Conservation (phyloP, 2,329 filamentous ascomycete genomes). For the Ceratocystis albifundus region DNA sequence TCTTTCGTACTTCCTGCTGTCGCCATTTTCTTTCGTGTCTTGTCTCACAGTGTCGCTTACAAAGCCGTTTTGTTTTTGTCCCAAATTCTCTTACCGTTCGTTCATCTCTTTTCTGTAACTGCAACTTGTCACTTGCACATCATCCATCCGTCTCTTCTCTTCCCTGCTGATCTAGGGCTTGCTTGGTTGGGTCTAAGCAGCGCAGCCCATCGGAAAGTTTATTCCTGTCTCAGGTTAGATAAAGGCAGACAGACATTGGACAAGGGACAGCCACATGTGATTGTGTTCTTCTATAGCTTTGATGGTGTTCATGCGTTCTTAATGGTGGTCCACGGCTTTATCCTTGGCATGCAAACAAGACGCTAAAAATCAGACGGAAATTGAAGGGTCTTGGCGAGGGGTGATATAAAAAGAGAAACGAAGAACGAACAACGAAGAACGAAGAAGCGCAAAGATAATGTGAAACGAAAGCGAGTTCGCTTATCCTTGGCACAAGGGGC, state of each 20-base stretch:
- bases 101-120: neutral
- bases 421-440: neutral
- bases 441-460: neutral
- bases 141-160: neutral
- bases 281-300: neutral
- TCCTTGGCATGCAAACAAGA: neutral
- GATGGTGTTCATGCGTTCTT: neutral
- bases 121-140: neutral
- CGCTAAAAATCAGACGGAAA: conserved; percentile 4
- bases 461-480: neutral
- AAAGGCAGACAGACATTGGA: neutral
- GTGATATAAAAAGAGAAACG: neutral
- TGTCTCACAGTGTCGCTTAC: too few species aligned
- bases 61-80: too few species aligned
- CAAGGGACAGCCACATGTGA: too few species aligned
- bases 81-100: too few species aligned
- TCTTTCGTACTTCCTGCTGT: too few species aligned
- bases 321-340: neutral
- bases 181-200: neutral
- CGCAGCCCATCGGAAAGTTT: neutral
- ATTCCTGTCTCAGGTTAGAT: conserved; percentile 1
- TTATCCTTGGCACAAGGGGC: neutral
- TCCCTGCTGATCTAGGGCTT: too few species aligned
- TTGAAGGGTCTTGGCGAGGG: neutral
- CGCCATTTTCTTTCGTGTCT: too few species aligned